These are phyloP conservation scores for Hypoxylon sp. DNA, from an alignment of 2,329 filamentous ascomycete species.

Conservation along the genomic window DNA sequence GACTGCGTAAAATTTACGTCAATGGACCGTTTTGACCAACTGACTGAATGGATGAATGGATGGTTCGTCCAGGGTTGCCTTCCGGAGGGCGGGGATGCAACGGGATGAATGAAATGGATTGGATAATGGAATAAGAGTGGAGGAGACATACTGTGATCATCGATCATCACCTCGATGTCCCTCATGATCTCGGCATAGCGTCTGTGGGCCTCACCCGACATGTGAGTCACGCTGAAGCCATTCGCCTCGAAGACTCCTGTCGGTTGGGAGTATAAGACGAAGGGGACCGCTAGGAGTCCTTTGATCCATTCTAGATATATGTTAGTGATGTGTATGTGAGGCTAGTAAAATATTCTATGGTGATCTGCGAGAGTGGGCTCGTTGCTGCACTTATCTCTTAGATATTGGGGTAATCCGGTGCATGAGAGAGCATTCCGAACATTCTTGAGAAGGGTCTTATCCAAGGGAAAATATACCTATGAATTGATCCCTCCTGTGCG, in stretches of 20 bases:
- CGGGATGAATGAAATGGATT: not conserved
- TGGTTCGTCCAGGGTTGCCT: too few relatives aligned
- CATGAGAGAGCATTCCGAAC: too few relatives aligned
- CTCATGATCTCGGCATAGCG: constrained; percentile 95
- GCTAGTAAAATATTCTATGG: not conserved
- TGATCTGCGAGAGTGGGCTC: constrained; percentile 12
- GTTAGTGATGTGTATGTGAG: constrained; percentile 20
- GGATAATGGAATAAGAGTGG: not conserved
- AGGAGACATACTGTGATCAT: constrained; percentile 78
- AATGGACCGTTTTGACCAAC: constrained; percentile 9
- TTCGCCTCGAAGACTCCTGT: constrained; percentile 82
- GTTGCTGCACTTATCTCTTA: constrained; percentile 4
- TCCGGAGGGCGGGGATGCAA: constrained; percentile 4
- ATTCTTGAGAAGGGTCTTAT: constrained; percentile 12
- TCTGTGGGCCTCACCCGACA: constrained; percentile 81
- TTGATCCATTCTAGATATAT: constrained; percentile 86
- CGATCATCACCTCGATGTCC: constrained; percentile 90
- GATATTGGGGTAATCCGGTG: constrained; percentile 15
- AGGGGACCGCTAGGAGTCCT: constrained; percentile 89
- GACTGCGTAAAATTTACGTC: constrained; percentile 58
- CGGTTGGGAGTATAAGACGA: constrained; percentile 95
- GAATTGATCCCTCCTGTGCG: constrained; percentile 89
- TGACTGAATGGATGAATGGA: too few relatives aligned
- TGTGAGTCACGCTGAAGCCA: constrained; percentile 70
- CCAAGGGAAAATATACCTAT: constrained; percentile 63